Evolutionary conservation across 2,329 filamentous ascomycete species (phyloP).

Genomic region (Macroventuria anomochaeta): DNA sequence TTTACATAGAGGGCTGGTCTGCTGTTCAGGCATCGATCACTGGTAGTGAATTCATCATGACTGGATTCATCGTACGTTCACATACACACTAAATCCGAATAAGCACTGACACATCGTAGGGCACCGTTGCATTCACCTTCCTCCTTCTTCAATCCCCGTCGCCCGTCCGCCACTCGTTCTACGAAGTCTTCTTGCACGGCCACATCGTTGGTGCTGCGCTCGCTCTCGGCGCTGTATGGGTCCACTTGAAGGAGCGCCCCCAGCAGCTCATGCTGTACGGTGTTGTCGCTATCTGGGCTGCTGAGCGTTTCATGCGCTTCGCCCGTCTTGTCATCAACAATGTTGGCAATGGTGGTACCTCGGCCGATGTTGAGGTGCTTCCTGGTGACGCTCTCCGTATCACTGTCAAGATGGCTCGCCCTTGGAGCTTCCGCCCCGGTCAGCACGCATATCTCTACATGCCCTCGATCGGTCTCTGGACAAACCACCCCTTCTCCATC

Average conservation of each 20-base stretch:
- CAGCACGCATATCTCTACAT: constrained; percentile 84
- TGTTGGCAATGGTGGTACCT: constrained; percentile 68
- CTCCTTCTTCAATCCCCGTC: constrained; percentile 74
- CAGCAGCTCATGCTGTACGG: constrained; percentile 68
- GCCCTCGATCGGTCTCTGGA: constrained; percentile 73
- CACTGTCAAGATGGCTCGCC: constrained; percentile 74
- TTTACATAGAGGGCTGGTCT: constrained; percentile 57
- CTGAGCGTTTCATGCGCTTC: constrained; percentile 68
- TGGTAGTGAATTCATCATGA: constrained; percentile 59
- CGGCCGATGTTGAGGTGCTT: constrained; percentile 74
- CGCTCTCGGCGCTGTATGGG: constrained; percentile 69
- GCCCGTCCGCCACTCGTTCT: constrained; percentile 76
- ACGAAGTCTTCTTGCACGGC: constrained; percentile 76
- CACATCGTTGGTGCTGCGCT: constrained; percentile 70
- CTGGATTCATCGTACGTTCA: constrained; percentile 68
- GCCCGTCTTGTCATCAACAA: constrained; percentile 69
- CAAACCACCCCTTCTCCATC: constrained; percentile 80
- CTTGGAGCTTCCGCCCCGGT: constrained; percentile 77
- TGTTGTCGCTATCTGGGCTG: constrained; percentile 70
- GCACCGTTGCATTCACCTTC: constrained; percentile 65
- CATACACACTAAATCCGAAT: constrained; percentile 27
- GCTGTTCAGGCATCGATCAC: constrained; percentile 51
- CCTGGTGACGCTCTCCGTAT: constrained; percentile 77
- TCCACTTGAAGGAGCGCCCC: constrained; percentile 63
- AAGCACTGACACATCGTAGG: constrained; percentile 47